Evolutionary conservation across 192 early-diverging fungal genomes (phyloP), one percentile per base, ranked within the genome.

Genomic region (Powellomyces hirtus): DNA sequence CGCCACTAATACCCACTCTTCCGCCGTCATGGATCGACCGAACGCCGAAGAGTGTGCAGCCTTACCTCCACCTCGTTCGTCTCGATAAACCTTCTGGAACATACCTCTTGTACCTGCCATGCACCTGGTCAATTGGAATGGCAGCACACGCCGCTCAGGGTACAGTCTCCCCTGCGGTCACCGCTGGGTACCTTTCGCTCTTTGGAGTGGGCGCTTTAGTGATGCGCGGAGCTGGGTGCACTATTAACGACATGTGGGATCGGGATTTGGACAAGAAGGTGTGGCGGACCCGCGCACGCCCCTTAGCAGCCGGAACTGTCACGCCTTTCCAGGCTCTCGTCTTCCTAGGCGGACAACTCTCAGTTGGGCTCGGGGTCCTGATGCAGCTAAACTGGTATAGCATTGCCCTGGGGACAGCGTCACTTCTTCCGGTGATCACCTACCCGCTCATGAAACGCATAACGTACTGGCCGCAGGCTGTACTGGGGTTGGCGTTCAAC

Each of bases 231-330:
- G 96, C 94, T 24, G 96, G 94, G 22, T 98, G 96, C 80, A 94
- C 92, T 0, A 92, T 98, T 65, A 98, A 98, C 73, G 96, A 98
- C 68, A 79, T 98, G 72, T 97, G 94, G 96, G 96, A 98, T 72
- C 67, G 81, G n/a, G 85, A 92, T 60, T 86, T 95, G 37, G 96
- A 98, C 78, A 86, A 86, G 58, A 88, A 82, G 68, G 79, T 80
- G 10, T 89, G 89, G 73, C 75, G 95, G 14, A 98, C 95, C 6
- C 82, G 83, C 44, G 79, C 79, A 2, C 72, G 96, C 31, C 96
- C 96, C 4, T 77, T 98, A 56, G 93, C 94, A 1, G 82, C 89
- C 14, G 95, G 94, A 0, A 68, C 77, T 0, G 77, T 98, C 18
- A 79, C 84, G 14, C 81, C 85, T 2, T 75, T 66, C 7, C 80